phyloP scores from a whole-genome alignment of 2,329 filamentous ascomycete genomes.

The Fusarium longipes region DNA sequence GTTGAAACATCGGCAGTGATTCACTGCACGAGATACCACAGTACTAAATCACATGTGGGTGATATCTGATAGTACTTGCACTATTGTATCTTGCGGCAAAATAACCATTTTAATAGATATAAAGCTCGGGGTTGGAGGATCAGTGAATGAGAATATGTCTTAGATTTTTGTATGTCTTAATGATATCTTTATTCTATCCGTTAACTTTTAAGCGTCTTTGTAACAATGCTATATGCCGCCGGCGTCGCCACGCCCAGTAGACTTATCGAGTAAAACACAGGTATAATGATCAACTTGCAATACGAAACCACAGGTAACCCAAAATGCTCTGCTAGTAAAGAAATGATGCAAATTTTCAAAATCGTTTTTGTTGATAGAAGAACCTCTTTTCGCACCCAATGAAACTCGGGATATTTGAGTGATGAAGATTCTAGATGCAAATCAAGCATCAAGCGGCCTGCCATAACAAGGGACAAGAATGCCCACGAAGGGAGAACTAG shows the following conservation, averaged over 20 bases:
- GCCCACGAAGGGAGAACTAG: background rate
- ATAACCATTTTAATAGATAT: too few species aligned
- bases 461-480: background rate
- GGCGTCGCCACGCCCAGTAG: background rate
- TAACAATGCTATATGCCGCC: background rate
- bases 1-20: too few species aligned
- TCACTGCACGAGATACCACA: too few species aligned
- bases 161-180: too few species aligned
- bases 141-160: too few species aligned
- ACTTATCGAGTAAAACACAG: background rate
- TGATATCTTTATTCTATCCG: background rate
- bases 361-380: background rate
- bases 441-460: background rate
- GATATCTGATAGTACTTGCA: too few species aligned
- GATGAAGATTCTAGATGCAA: background rate
- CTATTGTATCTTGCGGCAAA: too few species aligned
- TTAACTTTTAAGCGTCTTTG: background rate
- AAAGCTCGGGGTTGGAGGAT: too few species aligned
- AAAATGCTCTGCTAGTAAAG: fast-evolving
- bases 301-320: background rate
- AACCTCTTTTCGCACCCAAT: background rate
- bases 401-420: background rate
- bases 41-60: too few species aligned
- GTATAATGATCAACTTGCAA: background rate
- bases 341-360: background rate